Base-by-base conservation (phyloP, 1,139 yeast genomes). In the Candida glucosophila region DNA sequence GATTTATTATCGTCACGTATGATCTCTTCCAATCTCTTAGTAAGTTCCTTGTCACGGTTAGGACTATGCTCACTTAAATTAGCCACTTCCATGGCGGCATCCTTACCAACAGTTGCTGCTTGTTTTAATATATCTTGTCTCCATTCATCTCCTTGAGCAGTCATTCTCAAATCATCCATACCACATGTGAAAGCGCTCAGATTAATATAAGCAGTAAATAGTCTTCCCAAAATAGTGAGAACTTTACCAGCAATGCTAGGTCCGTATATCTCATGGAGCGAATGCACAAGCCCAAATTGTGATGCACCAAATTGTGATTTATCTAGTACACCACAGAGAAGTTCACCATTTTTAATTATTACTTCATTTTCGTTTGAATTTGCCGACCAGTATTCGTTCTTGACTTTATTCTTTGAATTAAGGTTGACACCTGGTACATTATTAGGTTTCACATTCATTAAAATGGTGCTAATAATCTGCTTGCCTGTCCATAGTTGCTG, bases 281-380 rank as follows among this genome's bases (percentile, higher is more conserved):
- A 83, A 53, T 92, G 99, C 22, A 92, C 95, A 39, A 92, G 69
- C 68, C 99, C 99, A 48, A 80, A 88, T 48, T 90, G 90, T 24
- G 96, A 79, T 19, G 99, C 95, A 63, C 99, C 99, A 52, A 90
- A 92, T 58, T 92, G 98, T 15, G 96, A 86, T 57, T 92, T 92
- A 61, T 92, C 99, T 39, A 92, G 68, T 37, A 88, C 83, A 68
- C 99, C 99, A 48, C 83, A 73, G 27, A 92, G 45, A 30, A 92
- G 67, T 45, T 81, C 88, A 55, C 99, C 99, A 44, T 88, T 69
- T 46, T 65, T 65, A 70, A 92, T 80, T 12, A 88, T 49, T 19
- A 92, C 98, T 27, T 76, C 76, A 55, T 86, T 88, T 58, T 92
- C 99, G 15, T 59, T 52, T 11, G 95, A 83, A 12, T 74, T 76